Evolutionary conservation across 495 filamentous ascomycete genomes (phyloP).

Genomic region (Talaromyces adpressus): DNA sequence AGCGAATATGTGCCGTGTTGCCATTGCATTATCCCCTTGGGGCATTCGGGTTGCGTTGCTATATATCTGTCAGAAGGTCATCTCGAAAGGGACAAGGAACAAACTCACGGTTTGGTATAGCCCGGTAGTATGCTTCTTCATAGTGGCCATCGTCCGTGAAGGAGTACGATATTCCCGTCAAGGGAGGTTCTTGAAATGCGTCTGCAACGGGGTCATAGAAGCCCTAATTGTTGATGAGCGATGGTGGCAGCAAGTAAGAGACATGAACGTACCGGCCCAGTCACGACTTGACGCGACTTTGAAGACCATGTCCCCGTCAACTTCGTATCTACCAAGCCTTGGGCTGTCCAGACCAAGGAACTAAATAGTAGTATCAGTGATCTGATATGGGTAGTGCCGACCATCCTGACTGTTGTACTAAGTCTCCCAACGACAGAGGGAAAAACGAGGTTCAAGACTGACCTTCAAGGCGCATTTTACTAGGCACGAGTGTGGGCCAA

Average conservation of each 20-base stretch:
- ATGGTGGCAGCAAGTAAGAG: slow-evolving; percentile 1
- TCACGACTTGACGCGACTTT: slow-evolving; percentile 65
- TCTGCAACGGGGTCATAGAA: slow-evolving; percentile 72
- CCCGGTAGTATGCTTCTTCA: slow-evolving; percentile 69
- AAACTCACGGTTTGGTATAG: slow-evolving; percentile 64
- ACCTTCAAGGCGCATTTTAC: not conserved
- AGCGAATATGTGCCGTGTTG: slow-evolving; percentile 63
- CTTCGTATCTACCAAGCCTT: slow-evolving; percentile 7
- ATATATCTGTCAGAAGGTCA: not conserved
- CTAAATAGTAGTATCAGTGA: slow-evolving; percentile 18
- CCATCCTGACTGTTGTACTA: not conserved
- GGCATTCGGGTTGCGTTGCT: slow-evolving; percentile 60
- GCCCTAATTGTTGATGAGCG: slow-evolving; percentile 36
- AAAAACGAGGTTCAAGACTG: not conserved
- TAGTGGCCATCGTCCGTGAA: slow-evolving; percentile 67
- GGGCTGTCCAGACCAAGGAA: slow-evolving; percentile 12
- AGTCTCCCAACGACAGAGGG: not conserved
- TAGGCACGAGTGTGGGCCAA: not conserved
- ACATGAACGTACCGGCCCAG: slow-evolving; percentile 57
- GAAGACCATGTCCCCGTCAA: slow-evolving; percentile 71
- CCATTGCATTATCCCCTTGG: slow-evolving; percentile 67
- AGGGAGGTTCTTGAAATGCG: slow-evolving; percentile 57
- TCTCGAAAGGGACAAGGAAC: not conserved
- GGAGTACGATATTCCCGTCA: slow-evolving; percentile 76
- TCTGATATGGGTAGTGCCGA: not conserved